Conservation (phyloP, 2,329 filamentous ascomycete genomes). For the Fusarium drepaniforme region DNA sequence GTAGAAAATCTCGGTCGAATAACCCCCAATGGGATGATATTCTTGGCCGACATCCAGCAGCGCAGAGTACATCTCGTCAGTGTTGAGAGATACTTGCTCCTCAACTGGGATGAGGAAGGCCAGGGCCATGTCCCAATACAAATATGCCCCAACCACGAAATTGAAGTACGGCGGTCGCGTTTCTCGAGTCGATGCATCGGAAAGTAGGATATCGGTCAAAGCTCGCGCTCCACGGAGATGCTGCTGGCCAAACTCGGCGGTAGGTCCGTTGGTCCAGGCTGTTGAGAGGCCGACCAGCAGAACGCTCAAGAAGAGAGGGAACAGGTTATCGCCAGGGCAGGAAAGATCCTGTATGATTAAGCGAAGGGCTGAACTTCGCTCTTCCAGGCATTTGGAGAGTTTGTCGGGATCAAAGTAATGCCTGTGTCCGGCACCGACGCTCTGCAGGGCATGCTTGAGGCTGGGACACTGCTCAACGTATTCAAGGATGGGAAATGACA, state of each 20-base stretch:
- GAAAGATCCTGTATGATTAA: background rate
- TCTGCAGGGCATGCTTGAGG: background rate
- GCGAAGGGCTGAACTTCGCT: background rate
- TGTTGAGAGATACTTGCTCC: background rate
- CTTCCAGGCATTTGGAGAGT: background rate
- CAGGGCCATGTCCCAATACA: background rate
- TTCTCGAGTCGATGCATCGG: background rate
- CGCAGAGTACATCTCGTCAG: background rate
- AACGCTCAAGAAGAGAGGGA: background rate
- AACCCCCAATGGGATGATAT: background rate
- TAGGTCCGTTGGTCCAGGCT: background rate
- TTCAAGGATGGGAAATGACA: background rate
- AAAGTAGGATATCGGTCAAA: background rate
- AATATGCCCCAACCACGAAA: background rate
- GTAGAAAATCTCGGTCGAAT: background rate
- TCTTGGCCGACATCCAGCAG: background rate
- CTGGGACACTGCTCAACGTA: background rate
- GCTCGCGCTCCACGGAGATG: background rate
- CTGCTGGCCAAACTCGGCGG: background rate
- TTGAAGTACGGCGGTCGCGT: background rate
- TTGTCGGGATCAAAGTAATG: background rate
- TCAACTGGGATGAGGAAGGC: background rate
- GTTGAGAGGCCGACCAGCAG: background rate
- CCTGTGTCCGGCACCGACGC: background rate
- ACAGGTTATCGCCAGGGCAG: background rate